Evolutionary conservation across 2,329 filamentous ascomycete species (phyloP), one percentile per base, ranked within the genome.

Genomic region (Knoxdaviesia capensis): DNA sequence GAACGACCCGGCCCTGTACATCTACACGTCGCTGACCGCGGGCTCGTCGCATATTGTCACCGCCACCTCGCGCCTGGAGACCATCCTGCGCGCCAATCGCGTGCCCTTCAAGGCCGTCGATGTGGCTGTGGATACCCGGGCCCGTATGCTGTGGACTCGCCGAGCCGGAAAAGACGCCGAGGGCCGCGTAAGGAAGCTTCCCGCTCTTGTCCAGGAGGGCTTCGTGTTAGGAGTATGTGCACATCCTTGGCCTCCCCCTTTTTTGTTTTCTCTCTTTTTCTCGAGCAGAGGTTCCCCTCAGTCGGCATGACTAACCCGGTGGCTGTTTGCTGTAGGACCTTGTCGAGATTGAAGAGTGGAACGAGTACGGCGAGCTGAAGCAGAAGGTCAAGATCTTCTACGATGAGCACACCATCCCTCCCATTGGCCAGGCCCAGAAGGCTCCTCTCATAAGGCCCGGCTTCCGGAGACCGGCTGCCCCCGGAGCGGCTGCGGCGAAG

Each of bases 31-130:
- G 42, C 71, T 98, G 43, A 96, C 90, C 20, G 84, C 90, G 45
- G 90, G 90, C 48, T 94, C 86, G 36, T 93, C 86, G 29, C 86
- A 94, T 59, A 94, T 96, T 57, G 78, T 96, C 54, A 96, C 90
- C 36, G 90, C 87, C 30, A 96, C 90, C 1, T 92, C 87, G 43
- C 82, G 90, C 39, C 76, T 98, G 50, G 88, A 98, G 62, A 94
- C 87, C 8, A 96, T 98, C 54, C 71, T 98, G 46, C 88, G 85
- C 55, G 87, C 86, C 48, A 94, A 96, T 67, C 81, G 81, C 51
- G 80, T 98, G 45, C 84, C 86, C 7, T 98, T 96, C 66, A 85
- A 84, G 57, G 86, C 84, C 48, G 68, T 94, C 54, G 90, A 98
- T 59, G 74, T 90, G 37, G 85, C 88, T 36, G 92, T 83, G 31